Evolutionary conservation across 768 basidiomycete genomes (phyloP), one percentile per base, ranked within the genome.

Genomic region (Thelephora aurantiotincta): DNA sequence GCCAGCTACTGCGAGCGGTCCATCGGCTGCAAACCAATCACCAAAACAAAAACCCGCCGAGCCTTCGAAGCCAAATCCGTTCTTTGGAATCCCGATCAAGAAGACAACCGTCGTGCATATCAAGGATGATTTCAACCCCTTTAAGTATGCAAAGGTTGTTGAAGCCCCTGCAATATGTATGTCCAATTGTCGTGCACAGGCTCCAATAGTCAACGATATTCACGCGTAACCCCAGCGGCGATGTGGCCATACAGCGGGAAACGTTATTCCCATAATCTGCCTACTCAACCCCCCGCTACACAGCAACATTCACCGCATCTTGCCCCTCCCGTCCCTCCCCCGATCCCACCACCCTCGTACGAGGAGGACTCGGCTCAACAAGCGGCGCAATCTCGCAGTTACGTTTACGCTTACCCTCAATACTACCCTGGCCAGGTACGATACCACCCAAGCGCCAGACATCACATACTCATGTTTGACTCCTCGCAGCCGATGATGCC

Each of bases 111-210:
- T 43, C 19, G 82, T 93, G 33, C 83, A 89, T 59, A 76, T 94
- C 63, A 89, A 94, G 66, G 90, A 96, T 55, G 94, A 97, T 60
- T 99, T 99, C 61, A 96, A 93, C 62, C 92, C 94, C 13, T 96
- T 94, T 77, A 89, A 88, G 66, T 77, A 82, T 57, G 75, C 76
- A 58, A 88, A 88, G 61, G 79, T 91, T 22, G 74, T 70, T 6
- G 87, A 88, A 47, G 77, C 91, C 6, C 64, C 74, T 20, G 72
- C 77, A 58, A 74, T 89, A 52, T 64, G 91, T 93, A 60, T 56
- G 90, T 75, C 12, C n/a, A 11, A 7, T 11, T 20, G 13, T 23
- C 42, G 5, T 51, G 19, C 22, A 11, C 4, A 30, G 26, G 26
- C 26, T 9, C 26, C n/a, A n/a, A 41, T 19, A 38, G 13, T 22